Evolutionary conservation across 306 rosid species (phyloP), one percentile per base, ranked within the genome.

Genomic region (Ochetophila trinervis): DNA sequence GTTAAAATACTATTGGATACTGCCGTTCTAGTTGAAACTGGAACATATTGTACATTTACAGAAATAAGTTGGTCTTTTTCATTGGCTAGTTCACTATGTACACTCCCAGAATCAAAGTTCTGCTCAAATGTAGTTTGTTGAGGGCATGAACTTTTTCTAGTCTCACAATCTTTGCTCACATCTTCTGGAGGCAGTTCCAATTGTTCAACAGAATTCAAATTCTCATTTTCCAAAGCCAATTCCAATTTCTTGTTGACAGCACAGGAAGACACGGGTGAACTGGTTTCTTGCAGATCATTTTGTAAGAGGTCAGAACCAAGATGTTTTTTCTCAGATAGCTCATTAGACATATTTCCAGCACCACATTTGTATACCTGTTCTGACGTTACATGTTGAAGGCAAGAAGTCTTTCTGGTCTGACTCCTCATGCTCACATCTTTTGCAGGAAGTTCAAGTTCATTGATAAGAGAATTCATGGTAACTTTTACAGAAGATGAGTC

Each of bases 71-170:
- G 74, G 65, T 73, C 53, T 57, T 63, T 60, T 54, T 56, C 70
- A 54, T 70, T 76, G 19, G 82, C 58, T 54, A 77, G 62, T 40
- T 77, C 80, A 47, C 68, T 49, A 14, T 49, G 79, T 53, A 68
- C 76, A 69, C 68, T 53, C 74, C 80, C 83, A 4, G 36, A 65
- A 57, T 63, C 54, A 47, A 49, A 62, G 71, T 63, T 82, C 69
- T 57, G 64, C 15, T 72, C 82, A 5, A 61, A n/a, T 12, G 76
- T 63, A 53, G 50, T 51, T 24, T 73, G 47, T 34, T 57, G 59
- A 63, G 56, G 57, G 66, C 69, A 48, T 18, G 76, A 48, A 48
- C 24, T 56, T 13, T 76, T 75, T 72, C 63, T 71, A 32, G 68
- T 74, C 63, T 69, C 78, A 76, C 78, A 66, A 66, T 52, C 52